A percentile compares a stretch with the other conserved stretches of the same genome.
phyloP scores from a whole-genome alignment of 169 alveolate species.

The Amoebophrya sp. region DNA sequence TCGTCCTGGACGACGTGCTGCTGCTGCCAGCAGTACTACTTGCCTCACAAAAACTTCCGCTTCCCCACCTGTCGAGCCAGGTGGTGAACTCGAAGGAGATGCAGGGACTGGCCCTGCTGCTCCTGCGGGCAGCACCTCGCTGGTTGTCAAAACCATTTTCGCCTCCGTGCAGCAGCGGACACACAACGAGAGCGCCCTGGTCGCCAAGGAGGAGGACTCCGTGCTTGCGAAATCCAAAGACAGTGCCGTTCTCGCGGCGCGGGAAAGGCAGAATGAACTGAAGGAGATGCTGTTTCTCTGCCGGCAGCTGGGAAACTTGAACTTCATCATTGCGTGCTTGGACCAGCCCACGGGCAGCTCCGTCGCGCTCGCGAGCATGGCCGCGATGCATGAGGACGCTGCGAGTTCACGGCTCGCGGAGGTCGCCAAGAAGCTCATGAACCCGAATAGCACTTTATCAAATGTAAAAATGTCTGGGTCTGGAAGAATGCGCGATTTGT shows the following conservation, averaged over 20 bases:
- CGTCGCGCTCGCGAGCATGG: not conserved
- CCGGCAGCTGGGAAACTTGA: not conserved
- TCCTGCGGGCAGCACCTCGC: not conserved
- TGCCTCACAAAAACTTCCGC: not conserved
- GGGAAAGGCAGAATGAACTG: not conserved
- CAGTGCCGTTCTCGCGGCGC: not conserved
- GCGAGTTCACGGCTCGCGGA: no score
- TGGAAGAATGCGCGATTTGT: no score
- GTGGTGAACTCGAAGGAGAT: not conserved
- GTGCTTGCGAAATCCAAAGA: not conserved
- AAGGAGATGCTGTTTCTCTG: not conserved
- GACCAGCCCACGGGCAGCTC: not conserved
- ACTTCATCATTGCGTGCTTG: conserved; percentile 3
- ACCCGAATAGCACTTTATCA: no score
- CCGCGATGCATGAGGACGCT: no score
- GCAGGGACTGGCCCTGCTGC: no score
- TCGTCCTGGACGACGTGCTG: no score
- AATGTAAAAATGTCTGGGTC: no score
- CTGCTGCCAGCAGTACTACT: no score
- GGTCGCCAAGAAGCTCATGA: no score
- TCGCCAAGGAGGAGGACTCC: not conserved
- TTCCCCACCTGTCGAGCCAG: not conserved
- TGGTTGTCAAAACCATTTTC: not conserved
- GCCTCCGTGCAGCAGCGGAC: conserved; percentile 9
- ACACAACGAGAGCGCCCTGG: not conserved